Base-by-base conservation (phyloP, 306 rosid species). In the Sophora flavescens region DNA sequence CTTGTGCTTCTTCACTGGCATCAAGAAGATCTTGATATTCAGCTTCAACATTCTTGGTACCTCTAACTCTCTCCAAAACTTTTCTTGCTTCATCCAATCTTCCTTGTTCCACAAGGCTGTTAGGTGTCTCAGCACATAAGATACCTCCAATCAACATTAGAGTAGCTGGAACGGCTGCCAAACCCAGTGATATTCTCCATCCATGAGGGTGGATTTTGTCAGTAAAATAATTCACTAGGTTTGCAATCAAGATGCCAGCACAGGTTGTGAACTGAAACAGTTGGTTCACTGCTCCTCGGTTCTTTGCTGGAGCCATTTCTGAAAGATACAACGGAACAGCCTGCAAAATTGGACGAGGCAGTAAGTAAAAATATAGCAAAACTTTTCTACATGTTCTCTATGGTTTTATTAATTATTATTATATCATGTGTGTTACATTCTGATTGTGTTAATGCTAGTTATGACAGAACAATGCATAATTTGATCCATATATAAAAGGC, bases 251-350 rank as follows among this genome's bases (percentile, higher is more conserved):
- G 32, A 93, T 87, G 32, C 98, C 98, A 59, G 86, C 72, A 82
- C 97, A 93, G 7, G 98, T 90, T 64, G 98, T 93, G 68, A 93
- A 78, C 82, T 96, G 99, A 82, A 96, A 96, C 66, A 96, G 89
- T 76, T 93, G 99, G 87, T 96, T 96, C 54, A 93, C 91, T 8
- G 93, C 92, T 75, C 97, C 99, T 67, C 99, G 81, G 56, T 77
- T 85, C 32, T 84, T 93, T 1, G 96, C 94, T 6, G 99, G 99
- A 66, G 99, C 97, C 94, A 96, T 96, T 83, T 96, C 99, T 1
- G 98, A 91, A 12, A 96, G 91, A 79, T 96, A 96, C 83, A 96
- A 80, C 1, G 99, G 99, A 82, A 93, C 97, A 15, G 99, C 99
- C 98, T 94, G 87, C 75, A 81, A 36, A 77, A 28, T 62, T 44